Percentiles rank a stretch among this genome's conserved stretches.
These are phyloP conservation scores for Pezicula radicicola DNA, from an alignment of 2,329 filamentous ascomycete genomes.

Conservation along the genomic window DNA sequence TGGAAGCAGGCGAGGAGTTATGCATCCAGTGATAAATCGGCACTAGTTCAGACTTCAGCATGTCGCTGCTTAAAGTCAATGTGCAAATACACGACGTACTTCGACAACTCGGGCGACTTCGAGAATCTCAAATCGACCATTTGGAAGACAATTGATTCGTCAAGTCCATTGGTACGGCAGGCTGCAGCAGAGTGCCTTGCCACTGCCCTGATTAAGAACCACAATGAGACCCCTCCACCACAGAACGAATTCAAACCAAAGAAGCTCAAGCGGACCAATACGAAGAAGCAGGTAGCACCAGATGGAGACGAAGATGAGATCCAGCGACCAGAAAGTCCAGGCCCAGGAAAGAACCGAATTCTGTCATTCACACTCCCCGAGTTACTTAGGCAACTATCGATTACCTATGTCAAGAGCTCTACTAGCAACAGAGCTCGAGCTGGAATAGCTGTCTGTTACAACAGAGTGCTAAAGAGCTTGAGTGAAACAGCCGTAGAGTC, in stretches of 20 bases:
- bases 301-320: conserved; percentile 76
- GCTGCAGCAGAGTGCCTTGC: conserved; percentile 84
- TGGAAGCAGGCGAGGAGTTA: conserved; percentile 88
- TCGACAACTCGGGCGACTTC: conserved; percentile 85
- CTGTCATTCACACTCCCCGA: conserved; percentile 74
- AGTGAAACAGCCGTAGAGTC: conserved; percentile 81
- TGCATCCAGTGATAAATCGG: conserved; percentile 76
- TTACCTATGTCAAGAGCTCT: conserved; percentile 73
- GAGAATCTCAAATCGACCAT: conserved; percentile 80
- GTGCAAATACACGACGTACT: conserved; percentile 71
- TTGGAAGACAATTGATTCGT: conserved; percentile 84
- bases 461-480: conserved; percentile 72
- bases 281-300: conserved; percentile 38
- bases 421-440: conserved; percentile 80
- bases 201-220: conserved; percentile 76
- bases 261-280: conserved; percentile 72
- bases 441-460: conserved; percentile 84
- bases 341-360: conserved; percentile 68
- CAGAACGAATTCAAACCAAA: conserved; percentile 56
- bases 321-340: conserved; percentile 69
- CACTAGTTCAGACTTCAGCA: conserved; percentile 73
- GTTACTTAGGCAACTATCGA: conserved; percentile 74
- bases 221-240: conserved; percentile 57
- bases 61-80: conserved; percentile 78
- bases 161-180: conserved; percentile 72